phyloP scores from a whole-genome alignment of 2,329 filamentous ascomycete species.

The Pseudogymnoascus destructans region DNA sequence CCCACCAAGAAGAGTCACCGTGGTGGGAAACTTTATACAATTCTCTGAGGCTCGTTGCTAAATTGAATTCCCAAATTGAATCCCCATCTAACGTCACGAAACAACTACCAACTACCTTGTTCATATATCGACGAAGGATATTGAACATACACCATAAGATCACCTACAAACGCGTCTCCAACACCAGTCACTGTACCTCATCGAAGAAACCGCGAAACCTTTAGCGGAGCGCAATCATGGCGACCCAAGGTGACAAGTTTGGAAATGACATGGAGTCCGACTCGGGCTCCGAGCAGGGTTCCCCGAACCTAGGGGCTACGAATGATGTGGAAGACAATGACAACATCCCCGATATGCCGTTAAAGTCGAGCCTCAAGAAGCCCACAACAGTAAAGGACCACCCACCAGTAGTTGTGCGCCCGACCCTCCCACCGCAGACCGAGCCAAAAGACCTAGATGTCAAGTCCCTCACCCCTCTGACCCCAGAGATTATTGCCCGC shows the following conservation, averaged over 20 bases:
- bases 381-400: conserved; percentile 40
- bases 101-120: neutral
- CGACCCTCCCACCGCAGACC: conserved; percentile 74
- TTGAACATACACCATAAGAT: conserved; percentile 4
- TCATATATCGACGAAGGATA: conserved; percentile 7
- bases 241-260: conserved; percentile 45
- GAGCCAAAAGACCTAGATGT: conserved; percentile 83
- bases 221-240: conserved; percentile 21
- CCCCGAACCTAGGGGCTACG: conserved; percentile 32
- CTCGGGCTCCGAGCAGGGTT: conserved; percentile 50
- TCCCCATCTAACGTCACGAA: neutral
- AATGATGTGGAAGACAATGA: conserved; percentile 42
- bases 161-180: neutral
- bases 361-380: conserved; percentile 84
- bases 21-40: conserved; percentile 10
- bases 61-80: conserved; percentile 2
- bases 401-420: conserved; percentile 45
- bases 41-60: conserved; percentile 8
- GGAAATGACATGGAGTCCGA: conserved; percentile 64
- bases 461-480: conserved; percentile 65
- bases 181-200: neutral
- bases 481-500: conserved; percentile 90
- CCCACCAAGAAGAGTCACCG: conserved; percentile 10
- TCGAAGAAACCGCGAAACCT: neutral
- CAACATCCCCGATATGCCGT: conserved; percentile 46